Evolutionary conservation across 2,329 filamentous ascomycete genomes (phyloP), one percentile per base, ranked within the genome.

Genomic region (Camillea tinctor): DNA sequence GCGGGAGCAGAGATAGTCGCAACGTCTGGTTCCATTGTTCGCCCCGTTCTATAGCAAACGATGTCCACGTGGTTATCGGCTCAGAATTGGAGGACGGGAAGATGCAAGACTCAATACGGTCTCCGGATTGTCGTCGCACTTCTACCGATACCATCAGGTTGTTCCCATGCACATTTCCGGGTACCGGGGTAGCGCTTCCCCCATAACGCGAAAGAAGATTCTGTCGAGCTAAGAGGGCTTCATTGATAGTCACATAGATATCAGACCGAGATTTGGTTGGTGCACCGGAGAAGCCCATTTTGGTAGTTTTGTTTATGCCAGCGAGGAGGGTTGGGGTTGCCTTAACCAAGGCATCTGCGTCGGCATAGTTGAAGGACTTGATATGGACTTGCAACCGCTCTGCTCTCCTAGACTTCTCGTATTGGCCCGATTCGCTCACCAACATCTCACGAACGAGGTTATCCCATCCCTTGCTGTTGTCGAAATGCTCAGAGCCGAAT

Each of bases 281-380:
- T 1, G 93, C 93, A 13, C 93, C 93, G 3, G 94, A 92, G 73
- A 99, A 98, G 1, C 93, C 95, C 74, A 98, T 93, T 73, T 95
- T 95, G 69, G 83, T 89, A 0, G 93, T 96, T 73, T 90, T 90
- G 59, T 83, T 83, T 61, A 98, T 85, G 55, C 90, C 88, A 55
- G 96, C 89, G 15, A 99, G 85, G 15, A 96, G 78, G 0, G 94
- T 98, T 0, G 95, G 95, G 2, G 92, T 97, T 53, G 89, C 87
- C 70, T 90, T 92, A 71, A 98, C 90, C 49, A 99, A 83, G 0
- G 79, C 80, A 65, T 96, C 92, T 1, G 92, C 87, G 68, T 98
- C 92, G 1, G 86, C 81, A 68, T 90, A 84, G 40, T 87, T 84
- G 73, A 97, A 97, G 1, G 90, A 84, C 67, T 89, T 90, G 15